Conservation (phyloP, 164 flowering plant genomes). For the Chimonanthus praecox region DNA sequence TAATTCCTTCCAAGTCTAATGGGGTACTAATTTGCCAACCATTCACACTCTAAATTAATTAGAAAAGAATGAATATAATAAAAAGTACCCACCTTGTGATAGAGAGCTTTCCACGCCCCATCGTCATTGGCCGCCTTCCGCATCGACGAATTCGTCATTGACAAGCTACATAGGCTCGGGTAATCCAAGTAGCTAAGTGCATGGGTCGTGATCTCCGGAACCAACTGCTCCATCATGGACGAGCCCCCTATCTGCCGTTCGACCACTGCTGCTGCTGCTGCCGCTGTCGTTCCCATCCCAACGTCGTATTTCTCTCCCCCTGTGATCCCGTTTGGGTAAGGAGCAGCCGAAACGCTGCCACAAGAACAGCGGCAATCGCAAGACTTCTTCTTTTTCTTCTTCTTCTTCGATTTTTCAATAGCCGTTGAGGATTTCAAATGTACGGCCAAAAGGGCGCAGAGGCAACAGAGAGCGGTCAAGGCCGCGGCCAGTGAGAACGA, state of each 20-base stretch:
- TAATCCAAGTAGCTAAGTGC: conserved; percentile 94
- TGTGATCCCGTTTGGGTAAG: conserved; percentile 29
- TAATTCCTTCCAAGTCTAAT: too few species aligned
- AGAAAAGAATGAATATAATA: neutral
- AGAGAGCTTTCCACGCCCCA: conserved; percentile 94
- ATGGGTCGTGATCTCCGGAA: conserved; percentile 94
- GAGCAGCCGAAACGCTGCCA: conserved; percentile 4
- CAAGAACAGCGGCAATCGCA: conserved; percentile 29
- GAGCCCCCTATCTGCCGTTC: conserved; percentile 31
- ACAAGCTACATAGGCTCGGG: conserved; percentile 87
- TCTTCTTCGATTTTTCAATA: neutral
- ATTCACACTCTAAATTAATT: too few species aligned
- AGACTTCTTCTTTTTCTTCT: conserved; percentile 9
- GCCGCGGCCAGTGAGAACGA: conserved; percentile 27
- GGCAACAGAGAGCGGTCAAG: conserved; percentile 31
- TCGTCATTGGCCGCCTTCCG: conserved; percentile 96
- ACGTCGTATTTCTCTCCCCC: conserved; percentile 18
- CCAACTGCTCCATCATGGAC: conserved; percentile 99
- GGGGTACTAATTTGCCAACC: too few species aligned
- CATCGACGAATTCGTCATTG: conserved; percentile 96
- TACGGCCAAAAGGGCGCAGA: conserved; percentile 30
- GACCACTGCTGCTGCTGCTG: neutral
- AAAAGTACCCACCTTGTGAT: conserved; percentile 61
- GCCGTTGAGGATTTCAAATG: conserved; percentile 12
- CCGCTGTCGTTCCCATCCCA: conserved; percentile 8